Percentiles rank a stretch among this genome's conserved stretches.
Conservation (phyloP, 441 rosid species). For the Pelargonium cotyledonis region DNA sequence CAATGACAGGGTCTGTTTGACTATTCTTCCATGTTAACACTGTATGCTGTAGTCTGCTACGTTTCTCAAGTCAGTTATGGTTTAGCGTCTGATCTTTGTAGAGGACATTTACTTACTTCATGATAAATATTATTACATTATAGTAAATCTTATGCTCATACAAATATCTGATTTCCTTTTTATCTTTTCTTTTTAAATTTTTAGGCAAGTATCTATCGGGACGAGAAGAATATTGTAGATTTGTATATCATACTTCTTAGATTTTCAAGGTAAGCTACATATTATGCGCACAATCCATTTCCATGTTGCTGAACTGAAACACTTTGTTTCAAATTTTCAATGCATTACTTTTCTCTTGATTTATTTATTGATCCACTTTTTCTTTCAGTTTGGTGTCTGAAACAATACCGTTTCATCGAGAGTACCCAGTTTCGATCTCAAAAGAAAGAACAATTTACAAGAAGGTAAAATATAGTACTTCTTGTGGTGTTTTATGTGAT, state of each 20-base stretch:
- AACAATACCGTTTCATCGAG: conserved; percentile 85
- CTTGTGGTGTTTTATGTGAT: not conserved
- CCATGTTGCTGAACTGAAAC: not conserved
- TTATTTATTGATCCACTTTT: conserved; percentile 2
- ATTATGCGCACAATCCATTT: not conserved
- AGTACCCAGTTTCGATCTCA: conserved; percentile 45
- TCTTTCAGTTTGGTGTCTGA: conserved; percentile 70
- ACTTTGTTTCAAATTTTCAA: not conserved
- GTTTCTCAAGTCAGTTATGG: not conserved
- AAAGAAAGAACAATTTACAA: conserved; percentile 53
- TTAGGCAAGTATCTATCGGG: conserved; percentile 68
- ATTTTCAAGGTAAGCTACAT: conserved; percentile 62
- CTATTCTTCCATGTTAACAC: not conserved
- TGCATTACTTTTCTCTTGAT: conserved; percentile 18
- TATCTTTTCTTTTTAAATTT: conserved; percentile 2
- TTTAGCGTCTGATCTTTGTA: not conserved
- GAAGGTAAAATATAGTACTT: conserved; percentile 48
- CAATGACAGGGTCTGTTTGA: not conserved
- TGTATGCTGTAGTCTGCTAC: not conserved
- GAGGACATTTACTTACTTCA: not conserved
- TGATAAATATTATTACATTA: not conserved
- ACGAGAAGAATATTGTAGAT: conserved; percentile 81
- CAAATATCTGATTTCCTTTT: not conserved
- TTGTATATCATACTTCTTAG: conserved; percentile 88
- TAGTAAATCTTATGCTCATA: not conserved